Percentiles rank a stretch among this genome's conserved stretches.
Evolutionary conservation across 441 rosid genomes (phyloP).

Genomic region (Eruca vesicaria): DNA sequence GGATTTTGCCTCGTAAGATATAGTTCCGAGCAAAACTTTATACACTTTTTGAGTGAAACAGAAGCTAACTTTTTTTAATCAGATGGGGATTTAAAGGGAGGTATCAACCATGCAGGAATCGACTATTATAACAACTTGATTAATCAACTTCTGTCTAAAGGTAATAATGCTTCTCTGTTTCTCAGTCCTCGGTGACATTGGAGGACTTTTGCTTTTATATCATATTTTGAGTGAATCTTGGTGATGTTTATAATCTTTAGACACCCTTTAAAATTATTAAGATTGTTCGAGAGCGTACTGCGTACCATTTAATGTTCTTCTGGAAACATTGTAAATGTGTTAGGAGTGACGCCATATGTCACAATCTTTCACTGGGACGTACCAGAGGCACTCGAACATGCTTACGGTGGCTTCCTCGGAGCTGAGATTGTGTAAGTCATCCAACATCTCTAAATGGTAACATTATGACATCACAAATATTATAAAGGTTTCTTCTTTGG

Average conservation of each 20-base stretch:
- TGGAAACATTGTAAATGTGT: background rate
- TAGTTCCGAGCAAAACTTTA: background rate
- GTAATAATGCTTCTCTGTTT: background rate
- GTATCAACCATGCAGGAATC: background rate
- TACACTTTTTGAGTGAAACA: no score
- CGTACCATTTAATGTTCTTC: background rate
- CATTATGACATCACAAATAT: background rate
- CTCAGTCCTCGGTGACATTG: background rate
- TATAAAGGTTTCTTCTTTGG: background rate
- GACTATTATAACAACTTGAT: background rate
- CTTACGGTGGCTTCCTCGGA: background rate
- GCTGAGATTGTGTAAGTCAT: background rate
- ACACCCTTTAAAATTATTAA: background rate
- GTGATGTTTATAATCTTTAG: background rate
- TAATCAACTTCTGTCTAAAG: background rate
- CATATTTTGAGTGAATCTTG: no score
- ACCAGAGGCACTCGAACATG: background rate
- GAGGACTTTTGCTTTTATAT: background rate
- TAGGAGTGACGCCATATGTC: background rate
- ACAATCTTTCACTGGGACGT: background rate
- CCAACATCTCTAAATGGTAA: background rate
- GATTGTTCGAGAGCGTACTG: background rate
- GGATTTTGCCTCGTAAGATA: slow-evolving; percentile 25
- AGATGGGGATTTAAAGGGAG: background rate
- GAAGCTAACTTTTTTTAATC: background rate